Evolutionary conservation across 2,329 filamentous ascomycete genomes (phyloP), one percentile per base, ranked within the genome.

Genomic region (Ophiocordyceps australis): DNA sequence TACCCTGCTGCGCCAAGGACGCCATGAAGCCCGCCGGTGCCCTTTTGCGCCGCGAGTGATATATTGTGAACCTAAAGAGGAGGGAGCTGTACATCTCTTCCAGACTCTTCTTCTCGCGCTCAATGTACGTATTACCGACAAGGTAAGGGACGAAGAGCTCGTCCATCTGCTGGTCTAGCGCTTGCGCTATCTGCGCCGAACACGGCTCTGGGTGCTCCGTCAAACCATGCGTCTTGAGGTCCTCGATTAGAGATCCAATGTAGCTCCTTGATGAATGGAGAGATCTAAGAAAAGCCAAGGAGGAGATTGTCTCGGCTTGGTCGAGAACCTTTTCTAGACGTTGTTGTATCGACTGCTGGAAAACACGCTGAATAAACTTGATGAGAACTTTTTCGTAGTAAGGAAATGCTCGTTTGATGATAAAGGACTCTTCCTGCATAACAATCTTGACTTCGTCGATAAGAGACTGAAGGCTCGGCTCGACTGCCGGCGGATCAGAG

Each of bases 311-410:
- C 35, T 81, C 78, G 11, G 89, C 89, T 53, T 95, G 95, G 39
- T 93, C 85, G 24, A 98, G 59, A 4, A 98, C 85, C 70, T 92
- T 80, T 46, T 98, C 89, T 8, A 98, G 62, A 10, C 86, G 70
- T 48, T 95, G 86, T 50, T 98, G 91, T 33, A 98, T 85, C 2
- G 86, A 95, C 50, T 98, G 89, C 45, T 98, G 89, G 43, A 98
- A 98, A 9, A 98, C 77, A 36, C 89, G 69, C 50, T 98, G 89
- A 26, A 98, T 65, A 40, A 98, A 98, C 39, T 86, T 86, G 35
- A 74, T 74, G 26, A 98, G 57, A 2, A 98, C 89, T 31, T 86
- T 85, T 40, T 98, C 89, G 38, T 92, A 86, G 47, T 85, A 94
- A 1, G 89, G 89, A 43, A 98, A 98, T 0, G 89, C 86, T 26